Percentiles rank a stretch among this genome's conserved stretches.
Conservation (phyloP, 805 yeast species). For the Hermanozyma aechmeae region DNA sequence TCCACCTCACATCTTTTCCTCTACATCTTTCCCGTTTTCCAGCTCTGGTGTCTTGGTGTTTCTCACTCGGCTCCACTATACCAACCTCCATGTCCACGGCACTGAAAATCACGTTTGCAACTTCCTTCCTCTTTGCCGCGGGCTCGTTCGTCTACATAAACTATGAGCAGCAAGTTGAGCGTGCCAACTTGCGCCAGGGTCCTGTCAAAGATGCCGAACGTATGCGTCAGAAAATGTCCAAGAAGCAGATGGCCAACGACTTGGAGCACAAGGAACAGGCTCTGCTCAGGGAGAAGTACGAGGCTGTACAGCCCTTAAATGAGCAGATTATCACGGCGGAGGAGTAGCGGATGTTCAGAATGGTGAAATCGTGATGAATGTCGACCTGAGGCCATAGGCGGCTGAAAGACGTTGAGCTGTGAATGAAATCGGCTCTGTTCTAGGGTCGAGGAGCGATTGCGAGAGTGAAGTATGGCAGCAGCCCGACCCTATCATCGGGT, state of each 20-base stretch:
- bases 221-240: constrained; percentile 28
- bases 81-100: constrained; percentile 72
- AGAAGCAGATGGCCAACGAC: constrained; percentile 43
- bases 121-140: constrained; percentile 45
- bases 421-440: no score
- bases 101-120: constrained; percentile 63
- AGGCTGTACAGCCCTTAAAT: constrained; percentile 50
- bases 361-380: no score
- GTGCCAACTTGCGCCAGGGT: constrained; percentile 68
- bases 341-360: constrained; percentile 5
- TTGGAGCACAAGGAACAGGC: constrained; percentile 60
- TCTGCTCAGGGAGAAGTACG: constrained; percentile 47
- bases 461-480: no score
- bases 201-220: constrained; percentile 78
- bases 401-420: no score
- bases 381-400: no score
- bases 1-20: no score
- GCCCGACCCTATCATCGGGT: no score
- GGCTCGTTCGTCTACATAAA: constrained; percentile 63
- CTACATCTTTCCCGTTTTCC: no score
- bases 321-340: constrained; percentile 27
- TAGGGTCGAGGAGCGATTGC: no score
- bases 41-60: not conserved
- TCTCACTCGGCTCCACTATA: no score
- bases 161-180: constrained; percentile 58